phyloP scores from a whole-genome alignment of 192 early-diverging fungal species.

The Diversispora epigaea region DNA sequence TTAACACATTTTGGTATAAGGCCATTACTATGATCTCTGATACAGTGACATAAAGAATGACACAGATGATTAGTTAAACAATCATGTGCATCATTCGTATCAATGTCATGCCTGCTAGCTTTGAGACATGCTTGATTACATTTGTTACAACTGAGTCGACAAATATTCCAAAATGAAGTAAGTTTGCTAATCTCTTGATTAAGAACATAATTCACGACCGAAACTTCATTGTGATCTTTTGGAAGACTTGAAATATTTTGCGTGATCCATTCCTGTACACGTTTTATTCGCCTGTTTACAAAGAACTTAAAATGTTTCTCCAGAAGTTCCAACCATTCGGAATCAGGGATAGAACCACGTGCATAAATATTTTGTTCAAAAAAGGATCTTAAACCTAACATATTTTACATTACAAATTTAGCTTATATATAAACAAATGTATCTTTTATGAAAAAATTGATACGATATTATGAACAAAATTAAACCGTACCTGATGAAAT shows the following conservation, averaged over 20 bases:
- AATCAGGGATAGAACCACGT: slow-evolving; percentile 12
- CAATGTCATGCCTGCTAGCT: slow-evolving; percentile 16
- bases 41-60: slow-evolving; percentile 15
- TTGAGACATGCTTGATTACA: slow-evolving; percentile 23
- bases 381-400: slow-evolving; percentile 5
- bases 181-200: slow-evolving; percentile 27
- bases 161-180: slow-evolving; percentile 22
- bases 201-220: slow-evolving; percentile 9
- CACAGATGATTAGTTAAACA: slow-evolving; percentile 32
- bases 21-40: slow-evolving; percentile 14
- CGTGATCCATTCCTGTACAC: slow-evolving; percentile 29
- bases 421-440: neutral
- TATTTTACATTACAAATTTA: too few species aligned
- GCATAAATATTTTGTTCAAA: slow-evolving; percentile 21
- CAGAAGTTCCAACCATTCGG: slow-evolving; percentile 5
- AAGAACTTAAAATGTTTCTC: slow-evolving; percentile 21
- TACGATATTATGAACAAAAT: neutral
- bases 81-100: slow-evolving; percentile 21
- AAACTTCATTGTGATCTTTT: slow-evolving; percentile 25
- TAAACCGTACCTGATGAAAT: slow-evolving; percentile 10
- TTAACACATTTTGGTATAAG: neutral
- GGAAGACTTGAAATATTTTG: slow-evolving; percentile 5
- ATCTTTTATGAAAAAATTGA: neutral
- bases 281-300: slow-evolving; percentile 5
- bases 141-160: slow-evolving; percentile 11